Base-by-base conservation (phyloP, 2,329 filamentous ascomycete genomes). In the Neopestalotiopsis clavispora region DNA sequence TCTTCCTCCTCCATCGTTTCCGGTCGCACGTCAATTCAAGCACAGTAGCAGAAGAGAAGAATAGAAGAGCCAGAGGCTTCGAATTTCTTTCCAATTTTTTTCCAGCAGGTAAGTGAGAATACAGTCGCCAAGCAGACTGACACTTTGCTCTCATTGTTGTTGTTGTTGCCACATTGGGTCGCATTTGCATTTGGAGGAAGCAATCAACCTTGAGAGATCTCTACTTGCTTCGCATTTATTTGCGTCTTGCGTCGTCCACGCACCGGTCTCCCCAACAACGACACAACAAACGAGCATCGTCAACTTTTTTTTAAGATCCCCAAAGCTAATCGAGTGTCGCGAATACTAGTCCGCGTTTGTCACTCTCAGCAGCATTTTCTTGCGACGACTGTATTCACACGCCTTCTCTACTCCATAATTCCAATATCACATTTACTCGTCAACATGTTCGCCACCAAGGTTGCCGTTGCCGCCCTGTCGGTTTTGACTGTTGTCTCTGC, bases 391-490 rank as follows among this genome's bases (percentile, higher is more conserved):
- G 23, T 23, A 58, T 45, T 23, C n/a, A 34, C 34, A 28, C 23
- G 52, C 10, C 32, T 17, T 40, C 13, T 5, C 59, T 30, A 13
- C 23, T 23, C 59, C 34, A 38, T 38, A 38, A 20, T 23, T n/a
- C 69, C 68, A 75, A 67, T 65, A 66, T 58, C 58, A 63, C 30
- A 52, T 52, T 52, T 52, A 6, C 45, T 40, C 20, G 28, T 30
- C 45, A 65, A 42, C 13, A 79, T 79, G 77, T 74, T 78, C 69
- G 68, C 69, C 68, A 65, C 70, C 71, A 78, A 79, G 71, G 71
- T 80, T 70, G 76, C 81, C 69, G 69, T 84, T 72, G 73, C 83
- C 73, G 82, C 83, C 76, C 78, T 87, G 72, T 85, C 85, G 72
- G 79, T 81, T 70, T 72, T 82, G 71, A 76, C 80, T 68, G 75